These are phyloP conservation scores for Boletus rubroflammeus DNA, from an alignment of 768 basidiomycete genomes.

Conservation along the genomic window DNA sequence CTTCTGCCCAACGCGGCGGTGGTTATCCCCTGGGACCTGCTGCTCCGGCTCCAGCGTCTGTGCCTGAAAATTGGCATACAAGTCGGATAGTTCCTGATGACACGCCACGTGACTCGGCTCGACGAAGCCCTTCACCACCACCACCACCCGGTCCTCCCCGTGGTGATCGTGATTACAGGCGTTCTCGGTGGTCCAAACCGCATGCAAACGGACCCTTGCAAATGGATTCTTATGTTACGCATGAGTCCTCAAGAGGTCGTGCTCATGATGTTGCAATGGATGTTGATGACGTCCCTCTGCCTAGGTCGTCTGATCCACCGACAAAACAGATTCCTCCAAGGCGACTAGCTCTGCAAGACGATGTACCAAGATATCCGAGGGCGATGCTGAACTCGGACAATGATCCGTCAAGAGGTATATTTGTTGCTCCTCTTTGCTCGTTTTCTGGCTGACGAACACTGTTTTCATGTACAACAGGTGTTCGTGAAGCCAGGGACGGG, in stretches of 20 bases:
- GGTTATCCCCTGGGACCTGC: conserved; percentile 5
- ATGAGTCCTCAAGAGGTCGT: conserved; percentile 24
- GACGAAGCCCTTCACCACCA: conserved; percentile 14
- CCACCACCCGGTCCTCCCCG: conserved; percentile 5
- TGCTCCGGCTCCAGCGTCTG: conserved; percentile 1
- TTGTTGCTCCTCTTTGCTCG: not conserved
- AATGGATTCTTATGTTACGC: conserved; percentile 11
- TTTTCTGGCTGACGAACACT: not conserved
- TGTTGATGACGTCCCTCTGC: conserved; percentile 24
- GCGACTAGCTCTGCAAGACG: conserved; percentile 24
- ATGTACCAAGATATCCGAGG: conserved; percentile 33
- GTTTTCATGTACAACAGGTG: not conserved
- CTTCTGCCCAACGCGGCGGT: conserved; percentile 9
- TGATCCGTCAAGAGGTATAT: conserved; percentile 15
- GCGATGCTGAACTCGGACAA: conserved; percentile 33
- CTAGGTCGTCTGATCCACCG: conserved; percentile 20
- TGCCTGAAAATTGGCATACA: conserved; percentile 7
- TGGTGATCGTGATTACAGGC: conserved; percentile 15
- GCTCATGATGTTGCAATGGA: conserved; percentile 22
- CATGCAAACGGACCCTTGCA: conserved; percentile 10
- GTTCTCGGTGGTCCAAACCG: conserved; percentile 14
- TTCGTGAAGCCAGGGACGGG: conserved; percentile 20
- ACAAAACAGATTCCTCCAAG: conserved; percentile 13
- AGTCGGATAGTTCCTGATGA: conserved; percentile 2
- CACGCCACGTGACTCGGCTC: conserved; percentile 4